Evolutionary conservation across 164 flowering plant species (phyloP), one percentile per base, ranked within the genome.

Genomic region (Aristolochia californica): DNA sequence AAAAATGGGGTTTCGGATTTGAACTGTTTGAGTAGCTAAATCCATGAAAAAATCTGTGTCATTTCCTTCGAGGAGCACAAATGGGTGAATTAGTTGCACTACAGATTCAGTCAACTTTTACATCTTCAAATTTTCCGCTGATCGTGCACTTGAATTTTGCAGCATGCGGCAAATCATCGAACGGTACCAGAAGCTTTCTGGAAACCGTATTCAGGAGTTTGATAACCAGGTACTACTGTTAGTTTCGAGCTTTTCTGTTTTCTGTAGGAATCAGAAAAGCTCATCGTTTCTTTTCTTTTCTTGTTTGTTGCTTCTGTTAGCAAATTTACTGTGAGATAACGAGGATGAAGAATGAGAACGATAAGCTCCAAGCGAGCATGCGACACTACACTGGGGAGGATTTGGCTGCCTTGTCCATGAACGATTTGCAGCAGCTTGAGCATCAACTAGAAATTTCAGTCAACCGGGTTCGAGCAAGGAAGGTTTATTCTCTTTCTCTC

Each of bases 131-230:
- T 28, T 28, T 28, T 3, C 34, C 3, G 34, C 34, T 28, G 34
- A 28, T 28, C 34, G 5, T 28, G 4, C 12, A 47, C 10, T 48
- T 13, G 5, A 43, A 25, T 16, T 2, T 15, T 55, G 54, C 61
- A 76, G 78, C 65, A 70, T 77, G 78, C 70, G 66, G 34, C 70
- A 77, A 15, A 59, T 77, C 60, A 75, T 77, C 1, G 70, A 65
- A 0, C 68, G 70, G 56, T 77, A 75, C 50, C 70, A 62, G 52
- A 59, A 53, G 34, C 64, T 49, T 8, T 60, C 62, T 21, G 78
- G 78, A 12, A 62, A 13, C 57, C 73, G 58, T 16, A 48, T 65
- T 54, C 68, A 55, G 30, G 69, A 70, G 51, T 62, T 57, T 24
- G 63, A 72, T 66, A 68, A 77, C 48, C 62, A 57, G 70, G 80